Evolutionary conservation across 208 protist genomes (phyloP), one percentile per base, ranked within the genome.

Genomic region (Crithidia bombi): DNA sequence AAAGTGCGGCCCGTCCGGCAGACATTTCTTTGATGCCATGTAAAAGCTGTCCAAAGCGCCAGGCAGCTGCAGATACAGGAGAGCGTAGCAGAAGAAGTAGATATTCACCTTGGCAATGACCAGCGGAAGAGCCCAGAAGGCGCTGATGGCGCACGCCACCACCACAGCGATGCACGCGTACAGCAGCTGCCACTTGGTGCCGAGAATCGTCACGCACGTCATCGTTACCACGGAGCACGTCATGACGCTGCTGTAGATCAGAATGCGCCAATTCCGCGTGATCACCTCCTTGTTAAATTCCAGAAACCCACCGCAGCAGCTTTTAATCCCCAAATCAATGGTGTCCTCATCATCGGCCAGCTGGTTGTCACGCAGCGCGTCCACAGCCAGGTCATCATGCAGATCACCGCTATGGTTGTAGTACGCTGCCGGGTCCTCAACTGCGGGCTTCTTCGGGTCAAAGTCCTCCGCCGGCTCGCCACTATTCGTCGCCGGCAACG

Each of bases 61-160:
- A 23, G 77, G 80, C 30, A 94, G 57, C 50, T 78, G 70, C 50
- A 92, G 66, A 65, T 90, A 94, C 9, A 73, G 65, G 58, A 86
- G 90, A 14, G 75, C 38, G 35, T 82, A 67, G 32, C 90, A 55
- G 61, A 80, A 92, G 46, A 72, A 68, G 49, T 81, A 92, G 28
- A 92, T 49, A 65, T 86, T 91, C 30, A 80, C 82, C 62, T 90
- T 90, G 32, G 89, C 86, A 32, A 91, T 84, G n/a, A 85, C 54
- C 6, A 73, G 59, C 39, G 86, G 81, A 14, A 94, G 79, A 5
- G 83, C 84, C 74, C 73, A 87, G 69, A 92, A 94, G 54, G 75
- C 78, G 33, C 69, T 69, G 21, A 28, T 36, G 57, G 68, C 80
- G 49, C 85, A 79, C 38, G 64, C 65, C 33, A 81, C 43, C 12